phyloP scores from a whole-genome alignment of 2,329 filamentous ascomycete species.

The Sclerotinia borealis region DNA sequence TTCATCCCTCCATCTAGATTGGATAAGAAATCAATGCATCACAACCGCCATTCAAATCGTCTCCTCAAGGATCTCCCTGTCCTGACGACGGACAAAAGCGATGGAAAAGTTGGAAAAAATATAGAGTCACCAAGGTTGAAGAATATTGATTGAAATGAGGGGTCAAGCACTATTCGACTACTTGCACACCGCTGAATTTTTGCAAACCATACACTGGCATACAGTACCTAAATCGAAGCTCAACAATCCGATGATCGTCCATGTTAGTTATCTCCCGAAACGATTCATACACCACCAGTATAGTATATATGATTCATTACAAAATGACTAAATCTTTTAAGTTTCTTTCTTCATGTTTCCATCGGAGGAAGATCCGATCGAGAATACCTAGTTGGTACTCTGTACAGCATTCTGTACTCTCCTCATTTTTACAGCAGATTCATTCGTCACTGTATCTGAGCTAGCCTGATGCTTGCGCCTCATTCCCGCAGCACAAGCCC shows the following conservation, averaged over 20 bases:
- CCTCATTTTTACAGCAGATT: too few species aligned
- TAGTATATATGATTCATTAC: background rate
- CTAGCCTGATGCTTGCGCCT: background rate
- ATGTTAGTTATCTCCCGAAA: background rate
- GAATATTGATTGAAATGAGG: background rate
- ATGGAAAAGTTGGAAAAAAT: background rate
- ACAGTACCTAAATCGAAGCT: background rate
- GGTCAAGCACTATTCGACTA: background rate
- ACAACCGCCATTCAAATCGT: background rate
- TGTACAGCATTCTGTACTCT: background rate
- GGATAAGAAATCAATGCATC: background rate
- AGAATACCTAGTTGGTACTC: background rate
- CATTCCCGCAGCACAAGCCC: slow-evolving; percentile 10
- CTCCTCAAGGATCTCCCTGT: background rate
- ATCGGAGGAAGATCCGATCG: too few species aligned
- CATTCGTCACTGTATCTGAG: background rate
- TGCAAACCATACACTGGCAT: background rate
- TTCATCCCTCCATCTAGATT: background rate
- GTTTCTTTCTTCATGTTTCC: background rate
- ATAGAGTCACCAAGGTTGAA: background rate
- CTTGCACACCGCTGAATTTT: slow-evolving; percentile 4
- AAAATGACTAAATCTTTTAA: background rate
- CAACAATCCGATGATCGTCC: background rate
- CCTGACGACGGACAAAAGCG: background rate
- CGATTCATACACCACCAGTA: background rate